These are phyloP conservation scores for Bipolaris cookei DNA, from an alignment of 2,329 filamentous ascomycete species.

Conservation along the genomic window DNA sequence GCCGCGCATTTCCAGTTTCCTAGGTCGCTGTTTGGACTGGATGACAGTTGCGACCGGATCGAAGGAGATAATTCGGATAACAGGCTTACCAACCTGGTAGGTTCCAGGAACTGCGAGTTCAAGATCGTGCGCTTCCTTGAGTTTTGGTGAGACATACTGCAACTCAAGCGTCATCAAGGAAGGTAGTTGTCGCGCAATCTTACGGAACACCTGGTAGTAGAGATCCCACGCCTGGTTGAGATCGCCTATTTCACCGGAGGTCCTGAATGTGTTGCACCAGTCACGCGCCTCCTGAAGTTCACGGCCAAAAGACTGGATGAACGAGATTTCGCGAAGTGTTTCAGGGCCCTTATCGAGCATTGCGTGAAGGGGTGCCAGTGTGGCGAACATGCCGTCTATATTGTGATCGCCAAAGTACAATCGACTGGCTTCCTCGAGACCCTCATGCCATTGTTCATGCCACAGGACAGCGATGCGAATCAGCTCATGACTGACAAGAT, in stretches of 20 bases:
- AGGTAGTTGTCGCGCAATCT: conserved; percentile 90
- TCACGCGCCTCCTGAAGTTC: conserved; percentile 94
- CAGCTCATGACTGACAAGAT: conserved; percentile 92
- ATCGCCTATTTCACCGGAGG: conserved; percentile 88
- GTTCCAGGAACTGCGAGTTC: conserved; percentile 96
- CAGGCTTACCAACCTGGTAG: conserved; percentile 78
- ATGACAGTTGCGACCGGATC: conserved; percentile 91
- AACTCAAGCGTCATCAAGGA: conserved; percentile 92
- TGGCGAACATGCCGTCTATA: conserved; percentile 95
- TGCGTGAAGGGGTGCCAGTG: conserved; percentile 87
- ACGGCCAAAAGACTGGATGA: conserved; percentile 94
- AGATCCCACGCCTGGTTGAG: conserved; percentile 98
- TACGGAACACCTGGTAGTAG: conserved; percentile 97
- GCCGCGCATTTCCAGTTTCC: conserved; percentile 85
- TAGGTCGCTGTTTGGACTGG: conserved; percentile 92
- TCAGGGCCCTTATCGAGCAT: conserved; percentile 89
- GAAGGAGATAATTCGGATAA: conserved; percentile 87
- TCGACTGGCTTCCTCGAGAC: conserved; percentile 91
- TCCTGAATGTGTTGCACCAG: conserved; percentile 92
- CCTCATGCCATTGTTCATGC: conserved; percentile 99
- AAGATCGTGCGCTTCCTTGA: conserved; percentile 83
- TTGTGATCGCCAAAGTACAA: conserved; percentile 98
- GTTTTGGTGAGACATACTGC: conserved; percentile 93
- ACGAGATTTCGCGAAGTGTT: conserved; percentile 94
- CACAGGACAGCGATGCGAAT: conserved; percentile 96